A percentile compares a stretch with the other conserved stretches of the same genome.
Evolutionary conservation across 2,329 filamentous ascomycete genomes (phyloP).

Genomic region (Blastomyces emzantsi): DNA sequence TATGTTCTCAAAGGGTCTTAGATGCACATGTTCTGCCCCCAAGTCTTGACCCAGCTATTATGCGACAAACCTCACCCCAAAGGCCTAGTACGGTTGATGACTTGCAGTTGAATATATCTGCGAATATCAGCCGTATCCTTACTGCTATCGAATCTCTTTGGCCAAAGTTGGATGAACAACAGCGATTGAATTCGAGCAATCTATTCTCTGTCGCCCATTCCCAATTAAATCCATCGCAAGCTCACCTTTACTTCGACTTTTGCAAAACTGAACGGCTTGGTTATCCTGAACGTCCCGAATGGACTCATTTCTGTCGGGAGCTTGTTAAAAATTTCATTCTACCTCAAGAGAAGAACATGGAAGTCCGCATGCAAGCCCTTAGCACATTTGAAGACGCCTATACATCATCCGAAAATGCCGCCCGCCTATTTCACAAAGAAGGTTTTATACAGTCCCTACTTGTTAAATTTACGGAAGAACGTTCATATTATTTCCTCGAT

Average conservation of each 20-base stretch:
- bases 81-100: conserved; percentile 28
- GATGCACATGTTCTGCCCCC: conserved; percentile 22
- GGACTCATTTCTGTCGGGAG: conserved; percentile 28
- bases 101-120: conserved; percentile 30
- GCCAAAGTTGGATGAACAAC: conserved; percentile 29
- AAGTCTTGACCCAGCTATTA: conserved; percentile 19
- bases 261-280: conserved; percentile 28
- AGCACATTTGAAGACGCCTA: conserved; percentile 35
- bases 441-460: conserved; percentile 28
- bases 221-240: conserved; percentile 31
- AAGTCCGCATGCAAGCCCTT: conserved; percentile 33
- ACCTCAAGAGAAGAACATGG: conserved; percentile 30
- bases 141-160: conserved; percentile 30
- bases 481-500: conserved; percentile 32
- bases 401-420: conserved; percentile 23
- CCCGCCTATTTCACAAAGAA: conserved; percentile 26
- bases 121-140: conserved; percentile 31
- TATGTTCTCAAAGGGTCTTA: conserved; percentile 29
- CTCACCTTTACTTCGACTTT: conserved; percentile 31
- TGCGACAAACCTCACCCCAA: conserved; percentile 19
- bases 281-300: conserved; percentile 26
- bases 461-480: conserved; percentile 29
- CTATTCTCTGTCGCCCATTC: conserved; percentile 31
- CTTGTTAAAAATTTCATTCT: conserved; percentile 32
- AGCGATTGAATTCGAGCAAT: conserved; percentile 28